Percentiles rank a stretch among this genome's conserved stretches.
These are phyloP conservation scores for Hondaea fermentalgiana DNA, from an alignment of 108 stramenopile genomes.

Conservation along the genomic window DNA sequence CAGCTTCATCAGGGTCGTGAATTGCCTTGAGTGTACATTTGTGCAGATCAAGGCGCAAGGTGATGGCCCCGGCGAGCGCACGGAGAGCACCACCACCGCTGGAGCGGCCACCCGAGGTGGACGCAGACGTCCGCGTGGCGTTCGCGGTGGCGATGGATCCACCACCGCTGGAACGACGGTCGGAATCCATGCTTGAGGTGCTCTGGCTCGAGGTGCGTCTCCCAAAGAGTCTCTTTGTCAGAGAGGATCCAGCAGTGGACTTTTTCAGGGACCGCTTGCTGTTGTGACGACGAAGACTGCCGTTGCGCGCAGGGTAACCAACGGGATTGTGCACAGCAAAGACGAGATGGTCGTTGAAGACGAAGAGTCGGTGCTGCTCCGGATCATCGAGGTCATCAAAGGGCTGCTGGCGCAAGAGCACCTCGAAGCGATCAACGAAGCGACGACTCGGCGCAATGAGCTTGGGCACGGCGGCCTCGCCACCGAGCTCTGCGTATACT, in stretches of 20 bases:
- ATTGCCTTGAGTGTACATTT: background rate
- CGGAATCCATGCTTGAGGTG: background rate
- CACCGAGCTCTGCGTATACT: background rate
- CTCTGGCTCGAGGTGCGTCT: background rate
- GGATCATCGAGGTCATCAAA: background rate
- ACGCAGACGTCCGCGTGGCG: background rate
- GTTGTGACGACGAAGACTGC: background rate
- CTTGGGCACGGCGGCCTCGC: background rate
- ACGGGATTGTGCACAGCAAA: background rate
- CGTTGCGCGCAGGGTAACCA: background rate
- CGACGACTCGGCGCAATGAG: background rate
- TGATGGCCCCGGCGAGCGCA: background rate
- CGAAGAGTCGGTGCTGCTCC: background rate
- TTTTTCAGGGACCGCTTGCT: background rate
- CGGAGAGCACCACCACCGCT: background rate
- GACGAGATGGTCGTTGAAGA: constrained; percentile 14
- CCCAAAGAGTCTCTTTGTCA: background rate
- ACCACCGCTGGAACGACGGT: background rate
- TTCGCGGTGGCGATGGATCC: background rate
- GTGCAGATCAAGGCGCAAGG: background rate
- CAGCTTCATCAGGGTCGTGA: background rate
- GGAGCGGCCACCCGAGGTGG: background rate
- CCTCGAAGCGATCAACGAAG: background rate
- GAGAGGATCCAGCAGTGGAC: background rate
- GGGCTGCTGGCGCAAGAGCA: background rate